phyloP scores from a whole-genome alignment of 108 stramenopile genomes.

The Fistulifera pelliculosa region DNA sequence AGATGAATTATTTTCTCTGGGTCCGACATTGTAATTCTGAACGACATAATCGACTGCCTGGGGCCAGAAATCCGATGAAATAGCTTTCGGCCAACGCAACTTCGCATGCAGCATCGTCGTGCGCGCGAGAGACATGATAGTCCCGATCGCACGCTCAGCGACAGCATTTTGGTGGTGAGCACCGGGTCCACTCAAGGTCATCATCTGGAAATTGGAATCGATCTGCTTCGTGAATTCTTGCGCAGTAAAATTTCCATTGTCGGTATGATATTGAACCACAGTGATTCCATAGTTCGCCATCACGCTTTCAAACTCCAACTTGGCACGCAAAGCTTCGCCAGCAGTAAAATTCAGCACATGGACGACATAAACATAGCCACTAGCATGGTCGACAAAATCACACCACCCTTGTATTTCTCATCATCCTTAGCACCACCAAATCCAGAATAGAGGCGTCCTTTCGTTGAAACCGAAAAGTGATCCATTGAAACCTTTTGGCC shows the following conservation, averaged over 20 bases:
- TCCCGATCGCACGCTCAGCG: conserved; percentile 34
- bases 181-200: conserved; percentile 28
- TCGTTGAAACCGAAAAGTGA: too few species aligned
- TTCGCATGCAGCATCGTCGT: conserved; percentile 21
- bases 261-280: conserved; percentile 15
- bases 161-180: conserved; percentile 53
- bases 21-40: conserved; percentile 3
- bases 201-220: conserved; percentile 11
- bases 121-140: too few species aligned
- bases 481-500: too few species aligned
- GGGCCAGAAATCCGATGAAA: conserved; percentile 30
- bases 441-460: too few species aligned
- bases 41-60: neutral
- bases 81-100: conserved; percentile 38
- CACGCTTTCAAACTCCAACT: conserved; percentile 19
- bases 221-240: neutral
- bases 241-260: conserved; percentile 29
- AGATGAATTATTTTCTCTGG: conserved; percentile 14
- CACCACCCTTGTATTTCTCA: too few species aligned
- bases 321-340: too few species aligned
- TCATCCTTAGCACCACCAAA: too few species aligned
- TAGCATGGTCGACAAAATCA: conserved; percentile 22
- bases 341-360: too few species aligned
- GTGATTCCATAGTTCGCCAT: conserved; percentile 11
- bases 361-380: conserved; percentile 14